A percentile compares a stretch with the other conserved stretches of the same genome.
Conservation (phyloP, 1,284 basidiomycete species). For the Heterobasidion parviporum region DNA sequence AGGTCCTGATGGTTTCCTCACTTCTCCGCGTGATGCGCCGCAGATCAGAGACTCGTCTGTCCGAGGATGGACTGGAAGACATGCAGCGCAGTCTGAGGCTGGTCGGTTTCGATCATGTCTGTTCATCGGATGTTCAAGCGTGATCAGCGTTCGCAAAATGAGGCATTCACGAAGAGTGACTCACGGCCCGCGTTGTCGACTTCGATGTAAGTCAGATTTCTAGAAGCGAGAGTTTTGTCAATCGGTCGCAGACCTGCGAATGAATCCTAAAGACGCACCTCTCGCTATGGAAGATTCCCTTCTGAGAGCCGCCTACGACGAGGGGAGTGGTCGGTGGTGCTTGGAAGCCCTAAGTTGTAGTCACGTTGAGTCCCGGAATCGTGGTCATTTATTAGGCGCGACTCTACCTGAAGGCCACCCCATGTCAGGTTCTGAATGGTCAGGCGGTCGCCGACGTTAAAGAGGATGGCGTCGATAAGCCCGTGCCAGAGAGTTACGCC, state of each 20-base stretch:
- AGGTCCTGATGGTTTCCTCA: no score
- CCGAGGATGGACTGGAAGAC: background rate
- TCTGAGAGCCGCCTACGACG: background rate
- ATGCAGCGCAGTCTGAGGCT: background rate
- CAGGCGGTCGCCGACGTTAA: background rate
- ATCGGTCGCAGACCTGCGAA: background rate
- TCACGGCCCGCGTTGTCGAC: background rate
- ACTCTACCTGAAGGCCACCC: background rate
- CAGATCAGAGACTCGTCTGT: background rate
- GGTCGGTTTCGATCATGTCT: background rate
- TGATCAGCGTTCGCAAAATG: background rate
- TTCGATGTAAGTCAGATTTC: constrained; percentile 1
- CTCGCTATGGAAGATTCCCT: background rate
- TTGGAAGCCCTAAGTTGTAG: background rate
- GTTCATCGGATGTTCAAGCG: background rate
- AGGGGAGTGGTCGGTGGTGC: background rate
- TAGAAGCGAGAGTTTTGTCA: background rate
- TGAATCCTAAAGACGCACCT: background rate
- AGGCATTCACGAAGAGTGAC: background rate
- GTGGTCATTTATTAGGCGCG: no score
- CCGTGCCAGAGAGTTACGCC: background rate
- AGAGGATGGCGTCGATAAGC: background rate
- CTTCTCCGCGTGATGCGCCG: background rate
- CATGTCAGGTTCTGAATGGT: constrained; percentile 1
- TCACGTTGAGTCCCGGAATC: no score